Base-by-base conservation (phyloP, 2,329 filamentous ascomycete genomes). In the Verticillium klebahnii region DNA sequence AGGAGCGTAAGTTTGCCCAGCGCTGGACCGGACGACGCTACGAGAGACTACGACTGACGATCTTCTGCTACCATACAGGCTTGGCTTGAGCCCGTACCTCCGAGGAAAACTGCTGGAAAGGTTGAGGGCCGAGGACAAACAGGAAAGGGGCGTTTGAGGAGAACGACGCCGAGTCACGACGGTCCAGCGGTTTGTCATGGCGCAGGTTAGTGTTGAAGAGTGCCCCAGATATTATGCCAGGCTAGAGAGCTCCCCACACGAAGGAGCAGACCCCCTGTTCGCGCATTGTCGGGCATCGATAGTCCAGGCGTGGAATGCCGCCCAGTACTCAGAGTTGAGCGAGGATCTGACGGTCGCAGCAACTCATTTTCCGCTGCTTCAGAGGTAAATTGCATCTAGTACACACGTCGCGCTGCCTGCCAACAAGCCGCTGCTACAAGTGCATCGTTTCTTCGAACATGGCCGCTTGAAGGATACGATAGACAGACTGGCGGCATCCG, bases 1-100 rank as follows among this genome's bases (percentile, higher is more conserved):
- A 73, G 87, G 87, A 70, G 86, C 89, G 86, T 89, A 72, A 84
- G 86, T 84, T 19, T 2, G 19, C 8, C 19, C 19, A 25, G n/a
- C 19, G 17, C 19, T 19, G 6, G 3, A 17, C 8, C 14, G 39
- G 8, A 17, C 39, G 17, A 45, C 39, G n/a, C 15, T 9, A 8
- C 5, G 39, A 14, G 8, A 36, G 39, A 9, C 19, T 8, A 14
- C 8, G 9, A 52, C 45, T 52, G 19, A 52, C 45, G 19, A 52
- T 52, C 45, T 11, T 23, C 5, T 52, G 5, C 6, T 52, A 25
- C n/a, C 12, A n/a, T 61, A 14, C 61, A 85, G 82, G 60, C 74
- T 86, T 37, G 82, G 82, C 2, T 68, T 86, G 52, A 84, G 81
- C 59, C 79, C 83, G 25, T 88, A 82, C 68, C 68, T 88, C 58